phyloP scores from a whole-genome alignment of 2,329 filamentous ascomycete genomes.

The Ophiocordyceps polyrhachis-furcata region DNA sequence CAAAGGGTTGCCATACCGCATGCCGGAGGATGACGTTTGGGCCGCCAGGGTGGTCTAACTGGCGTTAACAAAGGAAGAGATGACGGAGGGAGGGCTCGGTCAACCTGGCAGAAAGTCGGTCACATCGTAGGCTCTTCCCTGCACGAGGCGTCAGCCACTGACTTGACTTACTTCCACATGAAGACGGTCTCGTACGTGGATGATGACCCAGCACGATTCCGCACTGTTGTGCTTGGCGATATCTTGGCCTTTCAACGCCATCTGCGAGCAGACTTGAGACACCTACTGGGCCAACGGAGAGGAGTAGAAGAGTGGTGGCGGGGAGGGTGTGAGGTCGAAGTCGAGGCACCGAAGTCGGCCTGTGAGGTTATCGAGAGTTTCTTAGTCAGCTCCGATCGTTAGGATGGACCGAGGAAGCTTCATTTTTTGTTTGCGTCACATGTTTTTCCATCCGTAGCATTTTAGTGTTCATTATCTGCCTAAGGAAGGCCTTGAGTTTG shows the following conservation, averaged over 20 bases:
- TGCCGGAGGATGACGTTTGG: constrained; percentile 93
- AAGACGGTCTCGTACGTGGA: constrained; percentile 37
- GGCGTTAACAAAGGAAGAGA: not conserved
- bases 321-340: no score
- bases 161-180: not conserved
- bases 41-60: constrained; percentile 65
- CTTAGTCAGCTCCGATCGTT: no score
- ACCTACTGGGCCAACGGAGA: no score
- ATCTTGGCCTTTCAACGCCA: constrained; percentile 31
- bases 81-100: constrained; percentile 3
- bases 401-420: no score
- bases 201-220: constrained; percentile 82
- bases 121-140: constrained; percentile 73
- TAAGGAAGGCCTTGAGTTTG: no score
- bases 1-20: constrained; percentile 32
- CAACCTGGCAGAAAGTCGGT: constrained; percentile 68
- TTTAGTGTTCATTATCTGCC: no score
- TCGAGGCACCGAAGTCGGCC: no score
- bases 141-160: not conserved
- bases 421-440: no score
- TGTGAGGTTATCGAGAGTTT: no score
- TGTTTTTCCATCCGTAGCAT: no score
- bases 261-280: constrained; percentile 6
- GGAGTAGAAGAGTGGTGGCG: no score
- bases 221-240: constrained; percentile 55